These are phyloP conservation scores for Basidiobolus meristosporus DNA, from an alignment of 371 early-diverging fungal species.

Conservation along the genomic window DNA sequence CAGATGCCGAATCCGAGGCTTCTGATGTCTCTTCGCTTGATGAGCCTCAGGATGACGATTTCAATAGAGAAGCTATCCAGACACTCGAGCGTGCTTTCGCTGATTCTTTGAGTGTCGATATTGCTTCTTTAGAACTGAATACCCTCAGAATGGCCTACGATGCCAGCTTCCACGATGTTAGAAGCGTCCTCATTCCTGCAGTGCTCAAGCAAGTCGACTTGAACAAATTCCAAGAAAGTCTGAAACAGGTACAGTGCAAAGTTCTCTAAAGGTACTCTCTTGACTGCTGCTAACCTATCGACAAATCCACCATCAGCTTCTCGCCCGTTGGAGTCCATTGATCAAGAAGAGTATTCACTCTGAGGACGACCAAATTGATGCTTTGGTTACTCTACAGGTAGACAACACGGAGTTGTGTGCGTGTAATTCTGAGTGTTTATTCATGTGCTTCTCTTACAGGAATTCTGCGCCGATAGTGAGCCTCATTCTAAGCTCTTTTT, in stretches of 20 bases:
- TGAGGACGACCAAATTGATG: slow-evolving; percentile 58
- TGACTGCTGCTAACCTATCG: too few relatives aligned
- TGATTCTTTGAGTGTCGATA: slow-evolving; percentile 55
- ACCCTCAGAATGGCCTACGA: slow-evolving; percentile 79
- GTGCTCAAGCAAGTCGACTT: slow-evolving; percentile 33
- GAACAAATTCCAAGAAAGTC: slow-evolving; percentile 11
- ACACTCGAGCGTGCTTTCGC: slow-evolving; percentile 66
- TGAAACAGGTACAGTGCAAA: slow-evolving; percentile 6
- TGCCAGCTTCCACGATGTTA: slow-evolving; percentile 58
- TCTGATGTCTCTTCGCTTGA: slow-evolving; percentile 21
- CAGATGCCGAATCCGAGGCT: slow-evolving; percentile 14
- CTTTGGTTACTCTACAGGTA: slow-evolving; percentile 36
- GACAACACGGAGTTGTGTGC: not conserved
- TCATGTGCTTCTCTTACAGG: slow-evolving; percentile 4
- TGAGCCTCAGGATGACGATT: slow-evolving; percentile 30
- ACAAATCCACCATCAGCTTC: not conserved
- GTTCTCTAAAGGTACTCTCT: not conserved
- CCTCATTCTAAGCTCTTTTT: slow-evolving; percentile 30
- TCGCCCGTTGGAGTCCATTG: slow-evolving; percentile 36
- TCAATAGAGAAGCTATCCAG: slow-evolving; percentile 54
- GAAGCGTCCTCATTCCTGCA: slow-evolving; percentile 46
- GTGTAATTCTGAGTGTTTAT: not conserved
- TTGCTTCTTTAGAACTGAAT: slow-evolving; percentile 71
- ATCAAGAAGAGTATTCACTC: slow-evolving; percentile 50
- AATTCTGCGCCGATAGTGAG: slow-evolving; percentile 19